Evolutionary conservation across 148 eudicot species (phyloP).

Genomic region (Rhododendron henanense): DNA sequence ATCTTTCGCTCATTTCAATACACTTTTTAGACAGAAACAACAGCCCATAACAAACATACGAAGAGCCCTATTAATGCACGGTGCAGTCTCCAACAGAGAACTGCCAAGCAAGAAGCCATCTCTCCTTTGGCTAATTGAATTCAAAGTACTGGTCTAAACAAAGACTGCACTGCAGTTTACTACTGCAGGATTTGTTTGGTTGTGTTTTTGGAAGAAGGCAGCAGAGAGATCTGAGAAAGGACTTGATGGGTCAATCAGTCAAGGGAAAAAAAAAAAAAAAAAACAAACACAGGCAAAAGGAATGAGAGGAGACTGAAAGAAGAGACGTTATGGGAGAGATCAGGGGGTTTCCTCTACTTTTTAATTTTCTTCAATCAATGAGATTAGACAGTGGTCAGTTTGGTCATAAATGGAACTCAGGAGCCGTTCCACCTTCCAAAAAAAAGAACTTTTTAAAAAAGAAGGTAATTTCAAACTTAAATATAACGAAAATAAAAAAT

Average conservation of each 20-base stretch:
- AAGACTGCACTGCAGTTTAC: background rate
- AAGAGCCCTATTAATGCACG: background rate
- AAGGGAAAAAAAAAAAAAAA: background rate
- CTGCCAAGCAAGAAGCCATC: background rate
- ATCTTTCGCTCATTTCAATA: no score
- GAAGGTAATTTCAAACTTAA: no score
- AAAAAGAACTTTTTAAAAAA: no score
- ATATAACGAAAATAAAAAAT: no score
- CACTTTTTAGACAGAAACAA: no score
- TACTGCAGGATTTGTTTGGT: background rate
- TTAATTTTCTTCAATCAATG: background rate
- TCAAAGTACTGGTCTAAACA: background rate
- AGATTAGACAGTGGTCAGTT: conserved; percentile 1
- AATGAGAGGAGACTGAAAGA: background rate
- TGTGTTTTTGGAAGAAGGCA: background rate
- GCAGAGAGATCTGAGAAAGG: background rate
- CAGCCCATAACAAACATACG: background rate
- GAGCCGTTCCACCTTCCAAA: no score
- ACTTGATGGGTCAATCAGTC: background rate
- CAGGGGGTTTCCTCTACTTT: background rate
- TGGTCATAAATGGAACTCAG: background rate
- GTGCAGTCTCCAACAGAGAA: background rate
- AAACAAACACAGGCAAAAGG: background rate
- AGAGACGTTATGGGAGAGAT: background rate
- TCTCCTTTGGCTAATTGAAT: background rate